phyloP scores from a whole-genome alignment of 495 filamentous ascomycete genomes.

The Trichocladium uniseriatum region DNA sequence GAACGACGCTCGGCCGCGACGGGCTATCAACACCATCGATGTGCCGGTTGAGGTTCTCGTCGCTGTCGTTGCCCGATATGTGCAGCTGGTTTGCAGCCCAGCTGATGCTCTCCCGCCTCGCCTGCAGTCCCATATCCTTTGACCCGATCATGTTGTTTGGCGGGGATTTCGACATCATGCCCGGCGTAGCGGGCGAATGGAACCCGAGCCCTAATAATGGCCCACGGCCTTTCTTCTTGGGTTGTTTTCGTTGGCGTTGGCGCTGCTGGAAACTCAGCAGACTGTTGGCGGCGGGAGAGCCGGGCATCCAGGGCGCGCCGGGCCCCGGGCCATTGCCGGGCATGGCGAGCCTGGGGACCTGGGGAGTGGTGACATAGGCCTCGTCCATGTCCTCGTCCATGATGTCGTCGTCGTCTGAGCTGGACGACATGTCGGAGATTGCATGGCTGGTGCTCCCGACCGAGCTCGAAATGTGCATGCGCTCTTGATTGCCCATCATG shows the following conservation, averaged over 20 bases:
- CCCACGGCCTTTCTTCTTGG: constrained; percentile 32
- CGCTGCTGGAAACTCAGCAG: constrained; percentile 72
- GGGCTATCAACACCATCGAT: constrained; percentile 39
- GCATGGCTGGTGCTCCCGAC: constrained; percentile 75
- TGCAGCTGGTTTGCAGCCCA: constrained; percentile 79
- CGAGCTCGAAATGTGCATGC: constrained; percentile 69
- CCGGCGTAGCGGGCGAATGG: constrained; percentile 19
- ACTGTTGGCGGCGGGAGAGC: constrained; percentile 58
- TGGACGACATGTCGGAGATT: constrained; percentile 67
- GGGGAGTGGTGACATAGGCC: constrained; percentile 59
- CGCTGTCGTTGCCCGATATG: constrained; percentile 70
- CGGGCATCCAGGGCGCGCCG: constrained; percentile 43
- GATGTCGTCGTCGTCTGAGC: constrained; percentile 64
- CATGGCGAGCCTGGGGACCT: constrained; percentile 41
- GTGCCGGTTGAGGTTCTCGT: constrained; percentile 53
- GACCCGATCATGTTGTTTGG: constrained; percentile 23
- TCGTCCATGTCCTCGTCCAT: constrained; percentile 82
- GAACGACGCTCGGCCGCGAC: constrained; percentile 46
- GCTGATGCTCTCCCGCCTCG: constrained; percentile 74
- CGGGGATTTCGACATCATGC: constrained; percentile 34
- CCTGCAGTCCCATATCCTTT: constrained; percentile 37
- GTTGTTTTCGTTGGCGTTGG: constrained; percentile 54
- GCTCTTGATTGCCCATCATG: constrained; percentile 51
- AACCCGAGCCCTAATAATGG: constrained; percentile 33
- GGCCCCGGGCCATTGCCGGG: constrained; percentile 44